A percentile compares a stretch with the other conserved stretches of the same genome.
phyloP scores from a whole-genome alignment of 345 rosid genomes.

The Rhodamnia argentea region DNA sequence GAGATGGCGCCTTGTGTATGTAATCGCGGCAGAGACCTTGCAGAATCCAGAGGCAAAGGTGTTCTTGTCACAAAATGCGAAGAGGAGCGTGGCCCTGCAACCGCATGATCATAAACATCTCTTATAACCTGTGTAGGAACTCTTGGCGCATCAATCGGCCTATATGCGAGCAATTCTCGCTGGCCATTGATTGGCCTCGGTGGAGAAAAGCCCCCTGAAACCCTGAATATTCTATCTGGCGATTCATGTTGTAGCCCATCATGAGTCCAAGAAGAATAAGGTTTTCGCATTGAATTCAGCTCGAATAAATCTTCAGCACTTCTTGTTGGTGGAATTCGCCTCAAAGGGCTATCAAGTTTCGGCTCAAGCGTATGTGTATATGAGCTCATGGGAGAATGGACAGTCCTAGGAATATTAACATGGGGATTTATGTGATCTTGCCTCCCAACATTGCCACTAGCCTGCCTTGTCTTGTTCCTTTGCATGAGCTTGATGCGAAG shows the following conservation, averaged over 20 bases:
- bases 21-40: conserved; percentile 1
- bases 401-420: background rate
- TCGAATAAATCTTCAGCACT: conserved; percentile 3
- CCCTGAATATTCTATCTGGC: conserved; percentile 5
- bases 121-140: conserved; percentile 1
- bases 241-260: conserved; percentile 15
- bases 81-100: background rate
- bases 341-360: conserved; percentile 3
- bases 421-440: background rate
- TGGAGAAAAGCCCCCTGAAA: conserved; percentile 2
- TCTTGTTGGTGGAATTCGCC: conserved; percentile 3
- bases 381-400: conserved; percentile 3
- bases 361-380: conserved; percentile 3
- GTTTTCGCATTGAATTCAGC: conserved; percentile 5
- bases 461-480: conserved; percentile 11
- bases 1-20: conserved; percentile 7
- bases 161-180: conserved; percentile 3
- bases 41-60: background rate
- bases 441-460: background rate
- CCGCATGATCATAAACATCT: background rate
- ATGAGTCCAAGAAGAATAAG: conserved; percentile 9
- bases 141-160: conserved; percentile 4
- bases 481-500: conserved; percentile 14
- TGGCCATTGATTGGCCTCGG: conserved; percentile 9
- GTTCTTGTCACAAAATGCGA: conserved; percentile 2